phyloP scores from a whole-genome alignment of 2,329 filamentous ascomycete species.

The Dactylellina haptotyla region DNA sequence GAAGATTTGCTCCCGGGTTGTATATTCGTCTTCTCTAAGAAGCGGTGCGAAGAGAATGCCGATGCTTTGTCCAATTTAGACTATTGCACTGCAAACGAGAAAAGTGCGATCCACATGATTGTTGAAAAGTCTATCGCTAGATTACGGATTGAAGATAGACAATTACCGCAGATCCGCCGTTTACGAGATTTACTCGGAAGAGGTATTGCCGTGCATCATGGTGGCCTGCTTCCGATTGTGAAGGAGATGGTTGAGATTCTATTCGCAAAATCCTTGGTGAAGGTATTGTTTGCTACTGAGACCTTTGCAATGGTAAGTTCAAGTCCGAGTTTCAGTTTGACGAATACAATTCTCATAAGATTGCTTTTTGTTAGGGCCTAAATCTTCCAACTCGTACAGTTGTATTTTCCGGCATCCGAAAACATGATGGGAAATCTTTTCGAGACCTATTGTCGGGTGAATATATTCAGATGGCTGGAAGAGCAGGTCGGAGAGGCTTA shows the following conservation, averaged over 20 bases:
- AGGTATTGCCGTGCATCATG: conserved; percentile 95
- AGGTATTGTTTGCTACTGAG: conserved; percentile 96
- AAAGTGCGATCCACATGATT: conserved; percentile 96
- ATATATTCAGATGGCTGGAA: conserved; percentile 98
- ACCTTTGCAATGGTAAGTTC: conserved; percentile 84
- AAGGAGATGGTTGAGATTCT: conserved; percentile 98
- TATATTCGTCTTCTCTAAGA: conserved; percentile 99
- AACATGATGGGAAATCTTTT: conserved; percentile 93
- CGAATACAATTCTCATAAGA: background rate
- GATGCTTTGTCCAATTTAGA: conserved; percentile 94
- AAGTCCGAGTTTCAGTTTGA: background rate
- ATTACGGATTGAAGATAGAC: conserved; percentile 86
- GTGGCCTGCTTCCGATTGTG: conserved; percentile 91
- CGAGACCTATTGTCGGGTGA: conserved; percentile 91
- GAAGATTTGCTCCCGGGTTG: conserved; percentile 87
- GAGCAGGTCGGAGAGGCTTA: conserved; percentile 89
- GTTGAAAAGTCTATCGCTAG: conserved; percentile 94
- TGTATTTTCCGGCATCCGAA: conserved; percentile 95
- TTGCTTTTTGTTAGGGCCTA: conserved; percentile 71
- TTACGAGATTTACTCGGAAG: conserved; percentile 84
- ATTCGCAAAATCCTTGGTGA: conserved; percentile 93
- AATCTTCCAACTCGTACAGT: conserved; percentile 96
- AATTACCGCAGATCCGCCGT: conserved; percentile 89
- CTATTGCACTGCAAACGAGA: conserved; percentile 90
- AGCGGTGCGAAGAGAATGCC: conserved; percentile 95